Evolutionary conservation across 768 basidiomycete species (phyloP), one percentile per base, ranked within the genome.

Genomic region (Cystofilobasidium bisporidii): DNA sequence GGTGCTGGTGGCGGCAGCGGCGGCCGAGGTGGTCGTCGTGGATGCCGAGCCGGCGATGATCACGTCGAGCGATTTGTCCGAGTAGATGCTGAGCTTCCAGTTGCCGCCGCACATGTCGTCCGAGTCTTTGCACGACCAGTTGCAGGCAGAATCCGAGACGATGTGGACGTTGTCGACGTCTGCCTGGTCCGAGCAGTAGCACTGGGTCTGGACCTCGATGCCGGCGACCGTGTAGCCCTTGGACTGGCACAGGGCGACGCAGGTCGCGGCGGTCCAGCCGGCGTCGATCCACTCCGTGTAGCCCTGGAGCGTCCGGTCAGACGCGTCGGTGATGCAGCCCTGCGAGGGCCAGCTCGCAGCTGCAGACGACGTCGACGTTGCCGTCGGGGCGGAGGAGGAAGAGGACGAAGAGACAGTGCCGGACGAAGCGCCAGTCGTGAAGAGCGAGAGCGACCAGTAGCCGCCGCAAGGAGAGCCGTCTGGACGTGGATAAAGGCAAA

Each of bases 191-290:
- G 36, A 12, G 28, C 36, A 60, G 40, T 26, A 41, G 45, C 60
- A 61, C 60, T 61, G 60, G 15, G 60, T 61, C 15, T 11, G 18
- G 30, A 63, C 68, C 47, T 69, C 68, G 33, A 69, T 48, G 24
- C 68, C 68, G 50, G 68, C 68, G 47, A 69, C 43, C 2, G 68
- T 50, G 62, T 41, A 69, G 24, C 68, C 68, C 59, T 69, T 59
- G 2, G 33, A 2, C 38, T 60, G 43, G 40, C 68, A 69, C 15
- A 58, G 56, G 5, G 57, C 28, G 10, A 56, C 28, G 47, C 68
- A 69, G 14, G 33, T 33, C 24, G 40, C 28, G 24, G 53, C 57
- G 9, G 63, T 60, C 63, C 63, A 69, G n/a, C 68, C 63, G 50
- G 17, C 32, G 45, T 47, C 33, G n/a, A 58, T 61, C n/a, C 28